phyloP scores from a whole-genome alignment of 2,329 filamentous ascomycete species.

The Cytospora chrysosperma region DNA sequence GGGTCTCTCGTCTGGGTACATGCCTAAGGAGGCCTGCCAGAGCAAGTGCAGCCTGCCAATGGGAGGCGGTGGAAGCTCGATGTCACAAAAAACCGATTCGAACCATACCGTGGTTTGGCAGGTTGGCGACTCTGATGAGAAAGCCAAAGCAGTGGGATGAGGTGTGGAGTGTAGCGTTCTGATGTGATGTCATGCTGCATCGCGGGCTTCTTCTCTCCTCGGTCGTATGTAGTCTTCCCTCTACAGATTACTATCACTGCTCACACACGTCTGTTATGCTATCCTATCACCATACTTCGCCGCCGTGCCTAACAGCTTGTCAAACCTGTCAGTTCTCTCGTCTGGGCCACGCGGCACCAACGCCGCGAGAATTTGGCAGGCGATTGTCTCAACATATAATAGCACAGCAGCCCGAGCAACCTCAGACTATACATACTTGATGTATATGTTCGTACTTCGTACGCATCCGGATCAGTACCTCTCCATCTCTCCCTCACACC shows the following conservation, averaged over 20 bases:
- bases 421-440: not conserved
- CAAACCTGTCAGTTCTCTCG: not conserved
- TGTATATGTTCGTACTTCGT: not conserved
- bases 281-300: not conserved
- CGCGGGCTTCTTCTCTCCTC: not conserved
- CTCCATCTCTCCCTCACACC: not conserved
- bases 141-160: not conserved
- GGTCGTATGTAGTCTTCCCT: no score
- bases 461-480: not conserved
- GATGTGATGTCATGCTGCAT: slow-evolving; percentile 16
- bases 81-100: not conserved
- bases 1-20: not conserved
- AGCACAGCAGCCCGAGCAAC: not conserved
- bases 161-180: not conserved
- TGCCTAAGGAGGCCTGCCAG: not conserved
- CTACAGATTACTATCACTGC: not conserved
- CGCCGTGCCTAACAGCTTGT: not conserved
- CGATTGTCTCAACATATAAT: not conserved
- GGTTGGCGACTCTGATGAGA: not conserved
- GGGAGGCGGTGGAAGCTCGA: not conserved
- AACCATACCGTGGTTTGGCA: no score
- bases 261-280: not conserved
- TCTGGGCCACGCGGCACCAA: slow-evolving; percentile 3
- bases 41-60: slow-evolving; percentile 7
- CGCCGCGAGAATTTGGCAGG: not conserved